Percentiles rank a stretch among this genome's conserved stretches.
Conservation (phyloP, 805 yeast species). For the Nakazawaea sp. region DNA sequence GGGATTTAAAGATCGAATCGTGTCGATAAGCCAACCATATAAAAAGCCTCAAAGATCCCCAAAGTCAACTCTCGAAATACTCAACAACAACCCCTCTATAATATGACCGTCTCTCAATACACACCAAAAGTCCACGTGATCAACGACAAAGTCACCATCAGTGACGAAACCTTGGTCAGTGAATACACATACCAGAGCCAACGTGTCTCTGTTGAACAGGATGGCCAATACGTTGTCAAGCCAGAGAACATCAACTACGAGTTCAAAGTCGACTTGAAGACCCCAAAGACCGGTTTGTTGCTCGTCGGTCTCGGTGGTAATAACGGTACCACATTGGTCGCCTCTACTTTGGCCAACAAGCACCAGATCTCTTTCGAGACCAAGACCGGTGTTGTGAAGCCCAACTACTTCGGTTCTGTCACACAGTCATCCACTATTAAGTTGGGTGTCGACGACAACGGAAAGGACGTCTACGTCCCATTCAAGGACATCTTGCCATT, state of each 20-base stretch:
- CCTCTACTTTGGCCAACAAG: constrained; percentile 81
- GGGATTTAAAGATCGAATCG: too few species aligned
- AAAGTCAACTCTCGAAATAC: too few species aligned
- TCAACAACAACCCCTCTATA: too few species aligned
- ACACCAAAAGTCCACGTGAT: constrained; percentile 43
- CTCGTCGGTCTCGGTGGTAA: constrained; percentile 96
- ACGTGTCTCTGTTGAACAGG: constrained; percentile 46
- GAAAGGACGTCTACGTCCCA: constrained; percentile 87
- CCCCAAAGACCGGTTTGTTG: constrained; percentile 83
- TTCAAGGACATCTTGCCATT: constrained; percentile 86
- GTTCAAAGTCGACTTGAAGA: constrained; percentile 75
- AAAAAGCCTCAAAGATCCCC: too few species aligned
- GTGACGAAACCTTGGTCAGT: constrained; percentile 47
- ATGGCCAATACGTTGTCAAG: constrained; percentile 54
- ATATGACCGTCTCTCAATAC: constrained; percentile 24
- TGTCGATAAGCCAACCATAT: too few species aligned
- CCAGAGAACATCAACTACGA: constrained; percentile 71
- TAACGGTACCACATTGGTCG: constrained; percentile 88
- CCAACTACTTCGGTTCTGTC: constrained; percentile 89
- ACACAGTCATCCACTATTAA: constrained; percentile 89
- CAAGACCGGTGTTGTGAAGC: constrained; percentile 64
- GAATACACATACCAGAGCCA: constrained; percentile 72
- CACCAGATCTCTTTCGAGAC: constrained; percentile 71
- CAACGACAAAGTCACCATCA: constrained; percentile 44
- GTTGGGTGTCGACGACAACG: constrained; percentile 76